These are phyloP conservation scores for Termitomyces sp. DNA, from an alignment of 768 basidiomycete species.

Conservation along the genomic window DNA sequence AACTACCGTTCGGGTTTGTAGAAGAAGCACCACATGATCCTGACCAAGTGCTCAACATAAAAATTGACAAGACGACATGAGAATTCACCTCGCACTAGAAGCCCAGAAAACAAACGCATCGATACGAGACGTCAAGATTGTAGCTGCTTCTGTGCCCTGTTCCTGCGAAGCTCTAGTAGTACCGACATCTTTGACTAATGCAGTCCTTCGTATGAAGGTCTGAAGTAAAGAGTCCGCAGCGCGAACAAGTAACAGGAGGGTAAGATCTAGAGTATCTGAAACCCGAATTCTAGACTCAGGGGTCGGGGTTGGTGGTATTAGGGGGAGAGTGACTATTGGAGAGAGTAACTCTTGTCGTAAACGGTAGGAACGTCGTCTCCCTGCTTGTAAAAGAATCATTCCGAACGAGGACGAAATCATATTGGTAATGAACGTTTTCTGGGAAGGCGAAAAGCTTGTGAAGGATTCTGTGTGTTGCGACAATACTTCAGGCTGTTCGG, in stretches of 20 bases:
- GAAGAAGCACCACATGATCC: conserved; percentile 90
- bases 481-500: background rate
- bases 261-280: conserved; percentile 68
- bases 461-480: conserved; percentile 6
- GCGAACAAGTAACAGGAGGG: conserved; percentile 63
- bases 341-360: conserved; percentile 15
- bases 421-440: conserved; percentile 60
- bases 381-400: conserved; percentile 54
- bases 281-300: conserved; percentile 15
- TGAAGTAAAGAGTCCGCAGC: conserved; percentile 66
- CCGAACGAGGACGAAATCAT: conserved; percentile 54
- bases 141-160: conserved; percentile 22
- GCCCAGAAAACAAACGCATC: conserved; percentile 78
- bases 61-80: conserved; percentile 1
- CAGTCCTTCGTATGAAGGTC: conserved; percentile 36
- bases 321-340: background rate
- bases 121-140: conserved; percentile 40
- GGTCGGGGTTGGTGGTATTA: conserved; percentile 7
- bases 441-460: conserved; percentile 31
- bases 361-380: conserved; percentile 32
- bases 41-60: conserved; percentile 25
- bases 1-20: conserved; percentile 68
- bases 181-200: conserved; percentile 11
- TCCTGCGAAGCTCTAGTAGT: conserved; percentile 16
- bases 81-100: conserved; percentile 64